Evolutionary conservation across 2,329 filamentous ascomycete species (phyloP), one percentile per base, ranked within the genome.

Genomic region (Sphaceloma murrayae): DNA sequence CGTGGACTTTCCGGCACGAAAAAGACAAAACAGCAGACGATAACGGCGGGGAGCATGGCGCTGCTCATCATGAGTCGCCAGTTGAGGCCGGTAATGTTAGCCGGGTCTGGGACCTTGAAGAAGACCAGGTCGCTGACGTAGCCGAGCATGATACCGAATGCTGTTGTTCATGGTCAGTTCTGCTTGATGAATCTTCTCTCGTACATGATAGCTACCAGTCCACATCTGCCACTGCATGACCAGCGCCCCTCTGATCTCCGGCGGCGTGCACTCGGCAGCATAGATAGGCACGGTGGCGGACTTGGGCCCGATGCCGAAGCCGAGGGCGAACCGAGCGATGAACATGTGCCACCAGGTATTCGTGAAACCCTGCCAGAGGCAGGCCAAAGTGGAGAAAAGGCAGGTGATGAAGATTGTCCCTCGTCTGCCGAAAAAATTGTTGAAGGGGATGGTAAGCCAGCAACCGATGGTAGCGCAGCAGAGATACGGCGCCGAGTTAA

Each of bases 221-320:
- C 77, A 82, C 60, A 82, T 69, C 62, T 88, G 80, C 83, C 84
- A 89, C 50, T 78, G 79, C 83, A 89, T 89, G 50, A 88, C 82
- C 13, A 91, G 68, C 5, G 80, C 65, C 5, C 78, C 78, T 7
- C 68, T 60, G 43, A 82, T 73, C 3, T 66, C 65, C 2, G 67
- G 58, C 2, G 61, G 62, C 52, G 78, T 71, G 43, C 60, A 62
- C 49, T 65, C 64, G 7, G 64, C 62, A 6, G 61, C 55, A 44
- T 60, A 66, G 42, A 67, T 60, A 1, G 67, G 67, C 0, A 70
- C 65, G 4, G 67, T 70, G 0, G 79, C 77, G 14, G 56, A 57
- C 48, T 62, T 62, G n/a, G 58, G 53, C 8, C 59, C 59, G 26
- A 62, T 62, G 5, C 59, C 58, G 34, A 91, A 75, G 7, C 85